phyloP scores from a whole-genome alignment of 176 grass and related monocot genomes.

The Alloteropsis semialata region DNA sequence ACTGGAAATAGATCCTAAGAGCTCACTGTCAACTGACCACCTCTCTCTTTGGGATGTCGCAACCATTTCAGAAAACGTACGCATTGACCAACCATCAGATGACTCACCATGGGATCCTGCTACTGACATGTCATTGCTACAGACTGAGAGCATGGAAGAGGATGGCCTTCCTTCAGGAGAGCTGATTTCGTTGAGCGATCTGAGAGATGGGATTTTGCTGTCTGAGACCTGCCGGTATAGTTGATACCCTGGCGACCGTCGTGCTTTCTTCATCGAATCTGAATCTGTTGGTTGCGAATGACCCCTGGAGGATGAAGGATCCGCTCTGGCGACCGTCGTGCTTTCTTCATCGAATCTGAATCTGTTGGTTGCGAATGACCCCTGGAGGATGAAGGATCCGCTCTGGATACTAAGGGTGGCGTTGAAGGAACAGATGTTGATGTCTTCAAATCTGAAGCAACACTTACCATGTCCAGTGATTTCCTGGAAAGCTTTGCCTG shows the following conservation, averaged over 20 bases:
- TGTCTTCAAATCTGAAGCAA: constrained; percentile 56
- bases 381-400: constrained; percentile 51
- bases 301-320: constrained; percentile 49
- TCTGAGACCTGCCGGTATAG: constrained; percentile 81
- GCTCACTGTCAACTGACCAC: constrained; percentile 82
- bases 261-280: constrained; percentile 65
- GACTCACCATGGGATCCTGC: constrained; percentile 57
- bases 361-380: constrained; percentile 35
- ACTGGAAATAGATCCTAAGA: constrained; percentile 51
- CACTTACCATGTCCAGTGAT: constrained; percentile 45
- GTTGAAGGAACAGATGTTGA: constrained; percentile 56
- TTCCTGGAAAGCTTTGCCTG: constrained; percentile 44
- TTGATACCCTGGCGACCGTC: constrained; percentile 74
- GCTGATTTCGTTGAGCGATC: constrained; percentile 65
- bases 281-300: constrained; percentile 35
- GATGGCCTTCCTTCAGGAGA: constrained; percentile 59
- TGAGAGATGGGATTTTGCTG: constrained; percentile 86
- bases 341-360: constrained; percentile 61
- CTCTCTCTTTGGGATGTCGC: constrained; percentile 72
- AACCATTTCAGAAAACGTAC: constrained; percentile 89
- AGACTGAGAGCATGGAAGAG: constrained; percentile 55
- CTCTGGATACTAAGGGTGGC: constrained; percentile 35
- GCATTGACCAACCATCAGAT: constrained; percentile 96
- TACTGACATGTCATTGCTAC: constrained; percentile 53
- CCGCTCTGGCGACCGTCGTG: constrained; percentile 67